These are phyloP conservation scores for Pueraria montana DNA, from an alignment of 306 rosid species.

Conservation along the genomic window DNA sequence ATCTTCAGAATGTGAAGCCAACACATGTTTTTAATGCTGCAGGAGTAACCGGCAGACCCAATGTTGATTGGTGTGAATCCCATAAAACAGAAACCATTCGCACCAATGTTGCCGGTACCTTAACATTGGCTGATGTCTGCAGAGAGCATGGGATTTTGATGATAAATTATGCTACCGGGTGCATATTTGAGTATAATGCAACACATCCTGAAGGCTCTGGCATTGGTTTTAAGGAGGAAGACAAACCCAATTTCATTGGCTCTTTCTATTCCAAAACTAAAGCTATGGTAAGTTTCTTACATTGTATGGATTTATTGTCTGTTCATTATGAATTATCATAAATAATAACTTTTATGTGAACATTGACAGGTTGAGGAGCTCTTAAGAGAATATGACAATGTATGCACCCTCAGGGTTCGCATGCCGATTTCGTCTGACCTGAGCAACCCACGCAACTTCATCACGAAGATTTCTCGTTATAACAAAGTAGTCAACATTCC, in stretches of 20 bases:
- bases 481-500: slow-evolving; percentile 89
- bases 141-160: slow-evolving; percentile 75
- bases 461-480: slow-evolving; percentile 87
- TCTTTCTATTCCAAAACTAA: slow-evolving; percentile 91
- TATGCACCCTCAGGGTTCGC: slow-evolving; percentile 88
- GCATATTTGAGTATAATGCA: slow-evolving; percentile 86
- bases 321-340: slow-evolving; percentile 2
- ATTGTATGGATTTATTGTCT: not conserved
- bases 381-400: slow-evolving; percentile 81
- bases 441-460: slow-evolving; percentile 86
- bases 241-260: slow-evolving; percentile 82
- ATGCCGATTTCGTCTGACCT: slow-evolving; percentile 93
- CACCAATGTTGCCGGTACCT: slow-evolving; percentile 76
- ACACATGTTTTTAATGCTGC: slow-evolving; percentile 93
- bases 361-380: slow-evolving; percentile 85
- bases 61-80: slow-evolving; percentile 90
- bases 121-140: slow-evolving; percentile 86
- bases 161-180: slow-evolving; percentile 88
- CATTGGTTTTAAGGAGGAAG: slow-evolving; percentile 86
- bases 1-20: slow-evolving; percentile 73
- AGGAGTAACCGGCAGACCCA: slow-evolving; percentile 88
- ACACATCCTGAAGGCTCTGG: slow-evolving; percentile 84
- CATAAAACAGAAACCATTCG: slow-evolving; percentile 86
- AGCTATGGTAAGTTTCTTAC: slow-evolving; percentile 70
- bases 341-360: not conserved